A percentile compares a stretch with the other conserved stretches of the same genome.
Evolutionary conservation across 2,329 filamentous ascomycete genomes (phyloP).

Genomic region (Fusarium sp.): DNA sequence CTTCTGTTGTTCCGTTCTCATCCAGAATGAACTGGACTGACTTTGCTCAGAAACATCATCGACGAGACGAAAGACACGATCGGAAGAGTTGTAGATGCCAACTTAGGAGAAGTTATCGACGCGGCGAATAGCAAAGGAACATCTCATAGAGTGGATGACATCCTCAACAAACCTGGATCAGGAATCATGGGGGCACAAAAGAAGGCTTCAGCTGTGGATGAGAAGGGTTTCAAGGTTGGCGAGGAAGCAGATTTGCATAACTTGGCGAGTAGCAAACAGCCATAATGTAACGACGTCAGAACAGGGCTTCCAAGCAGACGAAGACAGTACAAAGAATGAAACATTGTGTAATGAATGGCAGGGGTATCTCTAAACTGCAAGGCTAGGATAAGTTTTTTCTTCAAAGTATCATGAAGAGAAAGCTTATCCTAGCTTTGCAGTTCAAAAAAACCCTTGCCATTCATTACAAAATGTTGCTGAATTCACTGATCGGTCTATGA

Average conservation of each 20-base stretch:
- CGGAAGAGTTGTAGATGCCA: conserved; percentile 7
- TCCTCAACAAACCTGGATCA: background rate
- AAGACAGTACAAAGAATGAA: too few relatives aligned
- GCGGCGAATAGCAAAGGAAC: background rate
- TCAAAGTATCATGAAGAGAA: too few relatives aligned
- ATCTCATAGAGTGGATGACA: background rate
- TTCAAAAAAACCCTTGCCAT: too few relatives aligned
- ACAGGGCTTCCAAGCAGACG: too few relatives aligned
- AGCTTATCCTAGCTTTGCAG: too few relatives aligned
- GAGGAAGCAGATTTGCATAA: conserved; percentile 10
- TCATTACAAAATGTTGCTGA: too few relatives aligned
- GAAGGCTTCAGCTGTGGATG: background rate
- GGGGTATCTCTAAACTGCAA: too few relatives aligned
- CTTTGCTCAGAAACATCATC: background rate
- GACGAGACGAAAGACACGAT: conserved; percentile 16
- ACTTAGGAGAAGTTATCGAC: conserved; percentile 13
- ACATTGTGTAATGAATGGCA: too few relatives aligned
- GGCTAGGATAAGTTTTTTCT: too few relatives aligned
- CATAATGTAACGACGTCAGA: background rate
- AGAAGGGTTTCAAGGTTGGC: conserved; percentile 19
- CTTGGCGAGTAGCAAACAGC: conserved; percentile 14
- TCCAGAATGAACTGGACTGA: background rate
- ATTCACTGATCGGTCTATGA: too few relatives aligned
- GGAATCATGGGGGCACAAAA: background rate
- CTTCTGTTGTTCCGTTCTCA: background rate